Evolutionary conservation across 1,139 yeast genomes (phyloP), one percentile per base, ranked within the genome.

Genomic region (Pichia sp.): DNA sequence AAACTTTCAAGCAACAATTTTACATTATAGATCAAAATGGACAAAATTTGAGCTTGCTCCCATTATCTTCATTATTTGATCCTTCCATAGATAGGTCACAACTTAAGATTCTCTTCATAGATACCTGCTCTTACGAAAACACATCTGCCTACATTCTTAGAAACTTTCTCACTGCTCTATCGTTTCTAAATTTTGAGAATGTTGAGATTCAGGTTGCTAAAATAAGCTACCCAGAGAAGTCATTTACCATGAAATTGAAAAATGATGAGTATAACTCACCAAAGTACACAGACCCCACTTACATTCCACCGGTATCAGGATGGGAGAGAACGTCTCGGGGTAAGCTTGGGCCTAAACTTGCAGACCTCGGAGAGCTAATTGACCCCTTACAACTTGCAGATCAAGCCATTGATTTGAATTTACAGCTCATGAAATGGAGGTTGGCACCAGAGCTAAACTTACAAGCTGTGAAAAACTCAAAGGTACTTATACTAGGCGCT

Each of bases 381-480:
- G 77, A 88, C 53, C 98, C 98, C 0, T 47, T 66, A 6, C 78
- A 81, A 45, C 64, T 91, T 16, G 94, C 96, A 0, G 83, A 80
- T 42, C 97, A 91, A 56, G 93, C 96, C 0, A 91, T 87, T 5
- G 96, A 88, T 56, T 66, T 91, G 40, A 91, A 91, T 52, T 64
- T 93, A 45, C 84, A 84, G 59, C 65, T 91, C 30, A 93, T 91
- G 98, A 87, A 87, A 57, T 91, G 99, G 99, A 69, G 98, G 48
- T 73, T 91, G 21, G 88, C 87, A 1, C 97, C 98, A 0, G 71
- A 75, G 9, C 56, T 91, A 7, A 72, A 91, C 51, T 64, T 91
- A 34, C 87, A 83, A 7, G 54, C 62, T 2, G 64, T 91, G 19
- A 73, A 74, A 44, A 43, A 60, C 12, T 72, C 80, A 19, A 77